Evolutionary conservation across 2,329 filamentous ascomycete species (phyloP).

Genomic region (Hymenoscyphus albidus): DNA sequence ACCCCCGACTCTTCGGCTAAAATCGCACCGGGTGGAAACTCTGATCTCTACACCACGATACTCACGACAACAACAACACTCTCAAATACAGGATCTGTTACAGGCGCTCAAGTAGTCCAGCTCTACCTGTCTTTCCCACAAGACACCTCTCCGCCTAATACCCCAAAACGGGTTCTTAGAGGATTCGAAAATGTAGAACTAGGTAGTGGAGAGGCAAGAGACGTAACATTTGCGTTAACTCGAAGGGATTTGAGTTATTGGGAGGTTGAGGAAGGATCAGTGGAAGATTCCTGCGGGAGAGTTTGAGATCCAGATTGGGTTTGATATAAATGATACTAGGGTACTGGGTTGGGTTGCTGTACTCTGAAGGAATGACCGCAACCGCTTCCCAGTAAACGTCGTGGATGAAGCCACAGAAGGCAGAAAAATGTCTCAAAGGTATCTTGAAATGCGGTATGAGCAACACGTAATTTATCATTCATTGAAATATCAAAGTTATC

Average conservation of each 20-base stretch:
- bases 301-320: conserved; percentile 14
- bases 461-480: too few relatives aligned
- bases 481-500: too few relatives aligned
- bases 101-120: conserved; percentile 32
- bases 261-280: conserved; percentile 54
- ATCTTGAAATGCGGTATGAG: too few relatives aligned
- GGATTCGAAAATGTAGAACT: conserved; percentile 55
- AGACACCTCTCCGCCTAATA: neutral
- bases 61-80: conserved; percentile 44
- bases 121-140: conserved; percentile 25
- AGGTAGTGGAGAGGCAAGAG: conserved; percentile 40
- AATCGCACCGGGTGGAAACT: conserved; percentile 43
- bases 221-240: conserved; percentile 50
- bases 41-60: conserved; percentile 50
- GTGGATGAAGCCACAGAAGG: too few relatives aligned
- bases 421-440: too few relatives aligned
- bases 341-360: neutral
- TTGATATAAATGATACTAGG: conserved; percentile 11
- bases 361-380: too few relatives aligned
- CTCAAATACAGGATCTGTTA: conserved; percentile 45
- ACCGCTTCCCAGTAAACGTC: too few relatives aligned
- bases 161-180: conserved; percentile 46
- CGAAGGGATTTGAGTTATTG: conserved; percentile 61
- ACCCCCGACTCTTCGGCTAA: conserved; percentile 56
- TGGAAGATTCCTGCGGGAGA: conserved; percentile 45